Evolutionary conservation across 208 protist genomes (phyloP).

Genomic region (Wallacemonas sp.): DNA sequence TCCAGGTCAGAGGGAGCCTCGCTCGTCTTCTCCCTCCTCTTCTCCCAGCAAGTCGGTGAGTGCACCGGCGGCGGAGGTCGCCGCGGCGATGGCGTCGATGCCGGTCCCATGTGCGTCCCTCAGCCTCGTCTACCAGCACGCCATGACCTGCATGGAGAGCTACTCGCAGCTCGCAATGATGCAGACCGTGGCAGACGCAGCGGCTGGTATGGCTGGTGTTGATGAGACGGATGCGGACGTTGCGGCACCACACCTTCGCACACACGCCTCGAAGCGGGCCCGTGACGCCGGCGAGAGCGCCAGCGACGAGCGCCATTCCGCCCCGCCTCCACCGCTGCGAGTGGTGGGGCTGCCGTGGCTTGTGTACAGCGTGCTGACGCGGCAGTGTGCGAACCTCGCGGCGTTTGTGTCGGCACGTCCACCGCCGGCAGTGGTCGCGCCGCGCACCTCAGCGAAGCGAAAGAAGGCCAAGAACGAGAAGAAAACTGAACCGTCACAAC

Average conservation of each 20-base stretch:
- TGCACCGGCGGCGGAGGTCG: too few relatives aligned
- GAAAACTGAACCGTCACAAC: too few relatives aligned
- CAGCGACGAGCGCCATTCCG: neutral
- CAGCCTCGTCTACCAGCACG: slow-evolving; percentile 38
- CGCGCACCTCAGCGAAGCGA: neutral
- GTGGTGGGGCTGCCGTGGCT: slow-evolving; percentile 64
- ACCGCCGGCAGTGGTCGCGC: slow-evolving; percentile 8
- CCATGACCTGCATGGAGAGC: slow-evolving; percentile 19
- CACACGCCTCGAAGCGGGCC: too few relatives aligned
- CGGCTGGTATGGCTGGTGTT: neutral
- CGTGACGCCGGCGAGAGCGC: too few relatives aligned
- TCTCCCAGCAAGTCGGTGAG: too few relatives aligned
- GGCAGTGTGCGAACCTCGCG: slow-evolving; percentile 25
- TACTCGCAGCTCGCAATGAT: slow-evolving; percentile 17
- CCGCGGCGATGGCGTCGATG: neutral
- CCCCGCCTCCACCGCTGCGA: slow-evolving; percentile 11
- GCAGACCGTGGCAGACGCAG: neutral
- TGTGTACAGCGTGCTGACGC: slow-evolving; percentile 55
- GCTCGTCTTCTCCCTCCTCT: neutral
- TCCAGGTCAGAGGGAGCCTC: neutral
- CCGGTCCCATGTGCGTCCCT: slow-evolving; percentile 28
- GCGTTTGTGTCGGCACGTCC: slow-evolving; percentile 30
- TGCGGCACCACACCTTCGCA: too few relatives aligned
- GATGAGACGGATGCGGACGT: neutral
- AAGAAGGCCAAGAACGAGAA: too few relatives aligned